Percentiles rank a stretch among this genome's conserved stretches.
Evolutionary conservation across 2,329 filamentous ascomycete genomes (phyloP).

Genomic region (Xylariaceae sp.): DNA sequence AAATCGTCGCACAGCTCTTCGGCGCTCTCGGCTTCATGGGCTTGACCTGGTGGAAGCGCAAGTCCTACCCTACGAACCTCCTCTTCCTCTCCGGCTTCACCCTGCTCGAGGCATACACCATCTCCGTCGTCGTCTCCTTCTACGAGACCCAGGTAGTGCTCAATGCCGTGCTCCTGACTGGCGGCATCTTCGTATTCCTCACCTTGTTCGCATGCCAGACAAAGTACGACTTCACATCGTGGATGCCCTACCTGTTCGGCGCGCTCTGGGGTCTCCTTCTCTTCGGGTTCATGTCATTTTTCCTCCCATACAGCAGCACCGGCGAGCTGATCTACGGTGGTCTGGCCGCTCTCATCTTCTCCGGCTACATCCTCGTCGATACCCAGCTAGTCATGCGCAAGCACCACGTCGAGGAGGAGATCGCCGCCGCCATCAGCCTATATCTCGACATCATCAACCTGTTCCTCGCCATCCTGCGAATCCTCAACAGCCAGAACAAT

Average conservation of each 20-base stretch:
- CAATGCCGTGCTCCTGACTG: constrained; percentile 84
- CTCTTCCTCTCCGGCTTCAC: constrained; percentile 91
- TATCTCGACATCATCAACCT: constrained; percentile 97
- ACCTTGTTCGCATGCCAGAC: constrained; percentile 92
- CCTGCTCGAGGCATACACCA: constrained; percentile 84
- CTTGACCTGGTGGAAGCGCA: constrained; percentile 91
- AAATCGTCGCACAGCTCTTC: constrained; percentile 52
- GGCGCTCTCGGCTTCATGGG: constrained; percentile 80
- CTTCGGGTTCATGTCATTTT: constrained; percentile 87
- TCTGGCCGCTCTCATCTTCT: constrained; percentile 81
- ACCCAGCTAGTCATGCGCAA: constrained; percentile 94
- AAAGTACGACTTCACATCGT: constrained; percentile 96
- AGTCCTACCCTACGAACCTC: constrained; percentile 91
- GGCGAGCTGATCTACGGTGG: constrained; percentile 83
- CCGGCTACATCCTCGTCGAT: constrained; percentile 90
- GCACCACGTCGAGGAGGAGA: constrained; percentile 97
- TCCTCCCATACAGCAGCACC: constrained; percentile 79
- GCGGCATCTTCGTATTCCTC: constrained; percentile 73
- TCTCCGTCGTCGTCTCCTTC: constrained; percentile 89
- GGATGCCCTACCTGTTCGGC: constrained; percentile 94
- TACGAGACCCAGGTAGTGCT: constrained; percentile 81
- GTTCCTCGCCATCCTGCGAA: constrained; percentile 91
- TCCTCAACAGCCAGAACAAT: constrained; percentile 92
- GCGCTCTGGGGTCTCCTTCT: constrained; percentile 84
- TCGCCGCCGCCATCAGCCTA: constrained; percentile 87